phyloP scores from a whole-genome alignment of 345 rosid genomes.

The Garcia nutans region DNA sequence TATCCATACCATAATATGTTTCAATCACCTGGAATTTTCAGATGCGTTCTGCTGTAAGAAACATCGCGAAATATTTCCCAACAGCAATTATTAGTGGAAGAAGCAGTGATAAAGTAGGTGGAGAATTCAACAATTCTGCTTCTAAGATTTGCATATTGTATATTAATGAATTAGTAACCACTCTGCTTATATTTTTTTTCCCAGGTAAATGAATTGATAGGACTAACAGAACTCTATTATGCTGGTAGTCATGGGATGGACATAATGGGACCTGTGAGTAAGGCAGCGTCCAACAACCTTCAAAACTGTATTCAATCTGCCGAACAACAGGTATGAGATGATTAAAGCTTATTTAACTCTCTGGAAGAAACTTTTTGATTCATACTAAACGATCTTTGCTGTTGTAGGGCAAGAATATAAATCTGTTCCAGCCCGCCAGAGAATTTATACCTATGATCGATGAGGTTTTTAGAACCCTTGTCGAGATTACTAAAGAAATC shows the following conservation, averaged over 20 bases:
- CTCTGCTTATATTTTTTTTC: slow-evolving; percentile 1
- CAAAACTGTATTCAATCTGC: slow-evolving; percentile 55
- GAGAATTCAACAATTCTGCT: not conserved
- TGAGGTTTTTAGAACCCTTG: slow-evolving; percentile 86
- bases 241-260: slow-evolving; percentile 99
- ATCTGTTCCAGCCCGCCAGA: slow-evolving; percentile 88
- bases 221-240: slow-evolving; percentile 87
- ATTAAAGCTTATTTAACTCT: not conserved
- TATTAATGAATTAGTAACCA: not conserved
- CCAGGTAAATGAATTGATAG: slow-evolving; percentile 82
- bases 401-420: slow-evolving; percentile 70
- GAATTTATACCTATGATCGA: slow-evolving; percentile 77
- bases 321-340: slow-evolving; percentile 54
- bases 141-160: not conserved
- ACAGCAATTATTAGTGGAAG: slow-evolving; percentile 97
- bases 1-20: not conserved
- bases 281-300: slow-evolving; percentile 41
- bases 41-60: slow-evolving; percentile 92
- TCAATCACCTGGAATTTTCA: slow-evolving; percentile 21
- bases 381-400: not conserved
- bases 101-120: slow-evolving; percentile 78
- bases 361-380: too few species aligned
- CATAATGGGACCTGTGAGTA: slow-evolving; percentile 64
- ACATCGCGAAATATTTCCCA: slow-evolving; percentile 71
- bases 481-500: slow-evolving; percentile 62